A percentile compares a stretch with the other conserved stretches of the same genome.
These are phyloP conservation scores for Cyanidiococcus yangmingshanensis DNA, from an alignment of 23 red algal species.

Conservation along the genomic window DNA sequence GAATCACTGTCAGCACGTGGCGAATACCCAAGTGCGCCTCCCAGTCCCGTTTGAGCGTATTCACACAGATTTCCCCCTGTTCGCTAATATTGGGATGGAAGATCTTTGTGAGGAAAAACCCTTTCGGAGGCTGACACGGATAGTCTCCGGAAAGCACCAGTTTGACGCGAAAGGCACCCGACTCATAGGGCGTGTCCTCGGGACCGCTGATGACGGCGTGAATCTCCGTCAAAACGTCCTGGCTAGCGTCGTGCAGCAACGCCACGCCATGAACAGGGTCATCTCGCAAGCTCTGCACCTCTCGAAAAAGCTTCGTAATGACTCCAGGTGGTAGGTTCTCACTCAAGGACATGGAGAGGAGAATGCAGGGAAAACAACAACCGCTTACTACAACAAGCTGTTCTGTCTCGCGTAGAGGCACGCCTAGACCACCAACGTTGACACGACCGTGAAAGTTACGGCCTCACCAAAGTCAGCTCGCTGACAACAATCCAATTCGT, in stretches of 20 bases:
- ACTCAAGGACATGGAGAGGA: not conserved
- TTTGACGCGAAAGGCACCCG: constrained; percentile 25
- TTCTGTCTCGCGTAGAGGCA: too few species aligned
- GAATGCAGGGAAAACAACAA: too few species aligned
- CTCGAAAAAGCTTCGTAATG: constrained; percentile 4
- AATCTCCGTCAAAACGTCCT: constrained; percentile 21
- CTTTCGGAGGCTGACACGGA: constrained; percentile 20
- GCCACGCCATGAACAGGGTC: constrained; percentile 18
- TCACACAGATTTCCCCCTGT: constrained; percentile 41
- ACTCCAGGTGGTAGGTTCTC: constrained; percentile 23
- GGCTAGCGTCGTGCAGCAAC: not conserved
- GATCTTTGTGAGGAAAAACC: constrained; percentile 40
- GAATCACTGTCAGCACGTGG: constrained; percentile 30
- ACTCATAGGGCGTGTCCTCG: constrained; percentile 35
- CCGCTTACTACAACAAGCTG: too few species aligned
- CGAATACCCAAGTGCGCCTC: constrained; percentile 13
- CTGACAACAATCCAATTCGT: too few species aligned
- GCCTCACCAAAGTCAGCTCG: too few species aligned
- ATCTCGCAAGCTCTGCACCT: constrained; percentile 2
- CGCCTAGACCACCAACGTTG: too few species aligned
- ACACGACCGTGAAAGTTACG: too few species aligned
- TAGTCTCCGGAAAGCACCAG: constrained; percentile 21
- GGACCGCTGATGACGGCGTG: constrained; percentile 23
- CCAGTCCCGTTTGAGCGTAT: constrained; percentile 48
- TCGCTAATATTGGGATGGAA: constrained; percentile 46